Conservation (phyloP, 495 filamentous ascomycete species). For the Aspergillus steynii region DNA sequence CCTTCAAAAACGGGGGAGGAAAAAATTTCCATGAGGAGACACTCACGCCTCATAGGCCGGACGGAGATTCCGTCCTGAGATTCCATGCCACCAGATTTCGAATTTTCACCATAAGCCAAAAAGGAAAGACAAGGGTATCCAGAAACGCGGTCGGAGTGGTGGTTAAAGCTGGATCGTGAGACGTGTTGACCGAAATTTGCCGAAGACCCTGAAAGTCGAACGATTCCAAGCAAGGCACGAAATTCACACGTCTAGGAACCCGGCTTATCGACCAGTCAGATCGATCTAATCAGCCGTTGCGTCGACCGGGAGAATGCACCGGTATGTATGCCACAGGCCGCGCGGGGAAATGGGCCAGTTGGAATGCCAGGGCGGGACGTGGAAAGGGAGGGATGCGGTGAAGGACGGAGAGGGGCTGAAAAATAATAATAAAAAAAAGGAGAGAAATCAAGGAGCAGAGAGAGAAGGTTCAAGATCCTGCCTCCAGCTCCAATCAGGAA, state of each 20-base stretch:
- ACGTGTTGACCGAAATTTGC: slow-evolving; percentile 5
- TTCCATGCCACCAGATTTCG: slow-evolving; percentile 44
- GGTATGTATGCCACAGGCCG: slow-evolving; percentile 23
- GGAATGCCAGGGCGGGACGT: slow-evolving; percentile 28
- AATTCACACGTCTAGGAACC: background rate
- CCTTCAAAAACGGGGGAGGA: background rate
- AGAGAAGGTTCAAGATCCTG: background rate
- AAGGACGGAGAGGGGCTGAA: slow-evolving; percentile 10
- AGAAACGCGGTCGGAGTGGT: background rate
- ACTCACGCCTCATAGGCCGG: slow-evolving; percentile 57
- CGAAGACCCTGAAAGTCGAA: background rate
- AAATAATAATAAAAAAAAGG: background rate
- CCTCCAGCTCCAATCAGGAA: background rate
- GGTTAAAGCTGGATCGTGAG: background rate
- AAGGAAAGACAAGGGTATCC: background rate
- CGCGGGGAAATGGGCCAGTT: slow-evolving; percentile 15
- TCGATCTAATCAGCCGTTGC: slow-evolving; percentile 12
- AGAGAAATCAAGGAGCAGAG: slow-evolving; percentile 13
- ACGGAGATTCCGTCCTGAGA: slow-evolving; percentile 53
- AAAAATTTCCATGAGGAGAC: slow-evolving; percentile 1
- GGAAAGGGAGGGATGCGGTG: slow-evolving; percentile 17
- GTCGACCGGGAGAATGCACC: slow-evolving; percentile 24
- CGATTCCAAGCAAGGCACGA: slow-evolving; percentile 15
- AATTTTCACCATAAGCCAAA: slow-evolving; percentile 34
- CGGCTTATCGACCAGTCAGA: slow-evolving; percentile 8